Conservation (phyloP, 208 protist genomes). For the Porcisia hertigi region DNA sequence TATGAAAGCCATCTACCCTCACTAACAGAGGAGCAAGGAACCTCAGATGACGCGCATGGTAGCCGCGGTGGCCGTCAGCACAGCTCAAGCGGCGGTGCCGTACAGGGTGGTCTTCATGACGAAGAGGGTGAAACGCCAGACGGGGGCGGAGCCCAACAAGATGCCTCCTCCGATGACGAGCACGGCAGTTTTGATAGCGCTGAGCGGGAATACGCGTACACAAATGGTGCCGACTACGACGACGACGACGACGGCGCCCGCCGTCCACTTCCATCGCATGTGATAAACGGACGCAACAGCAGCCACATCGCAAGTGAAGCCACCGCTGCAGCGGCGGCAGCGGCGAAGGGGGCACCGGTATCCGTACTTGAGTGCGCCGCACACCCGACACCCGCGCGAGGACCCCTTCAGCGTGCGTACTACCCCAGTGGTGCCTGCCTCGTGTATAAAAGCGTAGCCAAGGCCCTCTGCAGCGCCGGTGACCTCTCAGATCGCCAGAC, state of each 20-base stretch:
- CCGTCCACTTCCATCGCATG: slow-evolving; percentile 3
- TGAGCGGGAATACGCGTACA: slow-evolving; percentile 21
- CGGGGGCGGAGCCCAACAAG: neutral
- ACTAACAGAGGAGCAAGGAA: slow-evolving; percentile 1
- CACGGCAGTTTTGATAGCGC: neutral
- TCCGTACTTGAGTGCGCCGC: slow-evolving; percentile 20
- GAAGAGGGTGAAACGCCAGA: neutral
- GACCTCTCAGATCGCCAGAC: slow-evolving; percentile 28
- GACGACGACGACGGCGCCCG: slow-evolving; percentile 29
- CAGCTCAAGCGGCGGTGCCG: neutral
- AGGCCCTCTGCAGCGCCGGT: slow-evolving; percentile 40
- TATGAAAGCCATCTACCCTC: neutral
- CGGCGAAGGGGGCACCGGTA: slow-evolving; percentile 15
- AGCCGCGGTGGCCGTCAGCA: neutral
- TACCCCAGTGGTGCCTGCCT: slow-evolving; percentile 62
- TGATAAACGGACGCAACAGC: neutral
- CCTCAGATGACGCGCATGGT: neutral
- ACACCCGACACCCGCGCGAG: slow-evolving; percentile 33
- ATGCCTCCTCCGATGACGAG: slow-evolving; percentile 8
- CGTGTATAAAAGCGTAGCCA: slow-evolving; percentile 53
- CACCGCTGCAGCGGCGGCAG: slow-evolving; percentile 13
- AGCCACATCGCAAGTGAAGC: slow-evolving; percentile 6
- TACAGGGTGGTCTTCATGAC: neutral
- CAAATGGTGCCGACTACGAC: slow-evolving; percentile 16
- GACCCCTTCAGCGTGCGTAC: slow-evolving; percentile 30